These are phyloP conservation scores for Cyphellophora europaea DNA, from an alignment of 2,329 filamentous ascomycete genomes.

Conservation along the genomic window DNA sequence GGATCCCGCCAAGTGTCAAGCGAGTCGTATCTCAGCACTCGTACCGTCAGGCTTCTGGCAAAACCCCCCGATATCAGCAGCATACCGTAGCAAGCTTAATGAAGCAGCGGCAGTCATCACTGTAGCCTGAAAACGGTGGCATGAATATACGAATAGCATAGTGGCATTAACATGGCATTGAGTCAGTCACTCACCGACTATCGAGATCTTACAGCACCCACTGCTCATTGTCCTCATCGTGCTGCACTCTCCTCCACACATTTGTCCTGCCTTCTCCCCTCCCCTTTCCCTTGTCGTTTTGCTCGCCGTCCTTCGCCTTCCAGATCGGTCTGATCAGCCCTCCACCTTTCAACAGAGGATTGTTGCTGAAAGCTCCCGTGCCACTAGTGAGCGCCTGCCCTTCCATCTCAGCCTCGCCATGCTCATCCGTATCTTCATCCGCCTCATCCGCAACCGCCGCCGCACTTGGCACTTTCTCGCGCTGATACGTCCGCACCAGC, in stretches of 20 bases:
- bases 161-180: too few species aligned
- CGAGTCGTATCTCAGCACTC: too few species aligned
- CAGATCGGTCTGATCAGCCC: constrained; percentile 36
- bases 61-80: too few species aligned
- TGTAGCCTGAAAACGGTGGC: too few species aligned
- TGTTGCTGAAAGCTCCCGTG: constrained; percentile 31
- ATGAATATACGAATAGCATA: too few species aligned
- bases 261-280: constrained; percentile 22
- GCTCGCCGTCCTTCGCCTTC: constrained; percentile 26
- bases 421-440: constrained; percentile 20
- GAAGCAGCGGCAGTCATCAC: too few species aligned
- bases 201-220: too few species aligned
- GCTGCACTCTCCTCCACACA: constrained; percentile 38
- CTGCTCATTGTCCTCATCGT: too few species aligned
- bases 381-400: constrained; percentile 20
- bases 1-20: too few species aligned
- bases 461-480: constrained; percentile 15
- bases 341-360: constrained; percentile 33
- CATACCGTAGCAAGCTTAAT: too few species aligned
- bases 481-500: constrained; percentile 49
- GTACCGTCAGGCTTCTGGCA: too few species aligned
- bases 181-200: too few species aligned
- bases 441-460: constrained; percentile 12
- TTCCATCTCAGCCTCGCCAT: constrained; percentile 21
- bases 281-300: constrained; percentile 14